phyloP scores from a whole-genome alignment of 2,329 filamentous ascomycete genomes.

The Cryphonectria naterciae region DNA sequence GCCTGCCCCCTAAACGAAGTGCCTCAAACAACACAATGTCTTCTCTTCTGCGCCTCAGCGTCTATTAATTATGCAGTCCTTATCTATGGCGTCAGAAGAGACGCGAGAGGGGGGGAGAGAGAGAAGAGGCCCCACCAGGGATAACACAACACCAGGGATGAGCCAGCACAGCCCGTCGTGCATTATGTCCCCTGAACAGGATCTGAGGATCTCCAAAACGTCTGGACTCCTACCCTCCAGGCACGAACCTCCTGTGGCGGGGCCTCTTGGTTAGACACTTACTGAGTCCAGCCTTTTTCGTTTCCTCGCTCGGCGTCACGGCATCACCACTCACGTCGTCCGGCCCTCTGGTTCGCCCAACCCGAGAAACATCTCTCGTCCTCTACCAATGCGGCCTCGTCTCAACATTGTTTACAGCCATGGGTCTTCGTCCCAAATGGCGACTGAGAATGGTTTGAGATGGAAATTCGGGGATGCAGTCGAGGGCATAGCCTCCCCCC shows the following conservation, averaged over 20 bases:
- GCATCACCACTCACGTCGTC: not conserved
- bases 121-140: not conserved
- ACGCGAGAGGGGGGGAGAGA: not conserved
- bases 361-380: conserved; percentile 14
- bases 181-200: not conserved
- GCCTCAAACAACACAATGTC: conserved; percentile 4
- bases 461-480: not conserved
- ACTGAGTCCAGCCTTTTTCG: not conserved
- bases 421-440: conserved; percentile 8
- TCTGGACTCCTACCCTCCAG: not conserved
- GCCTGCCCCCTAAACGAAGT: not conserved
- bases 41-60: not conserved
- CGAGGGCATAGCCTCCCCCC: conserved; percentile 1
- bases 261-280: not conserved
- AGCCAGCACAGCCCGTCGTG: not conserved
- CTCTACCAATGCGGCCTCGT: conserved; percentile 5
- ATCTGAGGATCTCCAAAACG: conserved; percentile 15
- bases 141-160: too few relatives aligned
- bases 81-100: not conserved
- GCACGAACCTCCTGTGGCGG: conserved; percentile 1
- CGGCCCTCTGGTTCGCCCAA: conserved; percentile 10
- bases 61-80: not conserved
- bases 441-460: not conserved
- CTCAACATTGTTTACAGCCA: conserved; percentile 17
- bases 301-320: conserved; percentile 3